Evolutionary conservation across 2,329 filamentous ascomycete genomes (phyloP).

Genomic region (Pseudogymnoascus sp.): DNA sequence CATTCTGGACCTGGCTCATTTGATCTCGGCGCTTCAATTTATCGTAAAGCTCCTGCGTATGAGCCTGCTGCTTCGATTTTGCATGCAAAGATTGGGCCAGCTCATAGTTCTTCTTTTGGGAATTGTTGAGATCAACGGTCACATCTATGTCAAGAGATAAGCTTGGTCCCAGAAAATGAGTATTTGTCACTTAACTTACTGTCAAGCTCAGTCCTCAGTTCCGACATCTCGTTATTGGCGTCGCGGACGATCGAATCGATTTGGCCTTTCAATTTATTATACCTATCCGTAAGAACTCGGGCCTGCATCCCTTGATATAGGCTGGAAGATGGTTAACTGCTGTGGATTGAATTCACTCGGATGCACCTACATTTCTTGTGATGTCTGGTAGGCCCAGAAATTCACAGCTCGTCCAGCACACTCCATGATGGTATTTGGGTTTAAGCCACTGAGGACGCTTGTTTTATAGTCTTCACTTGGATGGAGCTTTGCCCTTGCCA

Average conservation of each 20-base stretch:
- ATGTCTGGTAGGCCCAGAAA: constrained; percentile 83
- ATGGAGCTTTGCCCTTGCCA: constrained; percentile 60
- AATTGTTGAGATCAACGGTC: constrained; percentile 48
- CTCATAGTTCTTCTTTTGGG: constrained; percentile 66
- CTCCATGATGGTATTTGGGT: constrained; percentile 75
- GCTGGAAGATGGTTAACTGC: constrained; percentile 32
- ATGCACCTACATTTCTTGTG: constrained; percentile 66
- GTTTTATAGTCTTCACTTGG: constrained; percentile 87
- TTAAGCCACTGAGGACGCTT: constrained; percentile 73
- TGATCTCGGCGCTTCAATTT: constrained; percentile 50
- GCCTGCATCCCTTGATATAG: constrained; percentile 70
- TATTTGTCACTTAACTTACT: constrained; percentile 36
- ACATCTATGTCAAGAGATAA: not conserved
- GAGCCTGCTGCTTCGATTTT: constrained; percentile 60
- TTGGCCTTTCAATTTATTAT: constrained; percentile 52
- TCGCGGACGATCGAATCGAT: constrained; percentile 68
- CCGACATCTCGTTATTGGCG: constrained; percentile 64
- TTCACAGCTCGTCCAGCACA: constrained; percentile 70
- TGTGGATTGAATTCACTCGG: not conserved
- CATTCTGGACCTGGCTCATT: constrained; percentile 45
- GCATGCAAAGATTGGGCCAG: constrained; percentile 58
- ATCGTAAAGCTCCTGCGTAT: constrained; percentile 59
- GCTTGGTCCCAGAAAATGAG: not conserved
- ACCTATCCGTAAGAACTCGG: constrained; percentile 66
- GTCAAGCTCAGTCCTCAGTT: constrained; percentile 55